These are phyloP conservation scores for Pseudogymnoascus sp. DNA, from an alignment of 2,329 filamentous ascomycete genomes.

Conservation along the genomic window DNA sequence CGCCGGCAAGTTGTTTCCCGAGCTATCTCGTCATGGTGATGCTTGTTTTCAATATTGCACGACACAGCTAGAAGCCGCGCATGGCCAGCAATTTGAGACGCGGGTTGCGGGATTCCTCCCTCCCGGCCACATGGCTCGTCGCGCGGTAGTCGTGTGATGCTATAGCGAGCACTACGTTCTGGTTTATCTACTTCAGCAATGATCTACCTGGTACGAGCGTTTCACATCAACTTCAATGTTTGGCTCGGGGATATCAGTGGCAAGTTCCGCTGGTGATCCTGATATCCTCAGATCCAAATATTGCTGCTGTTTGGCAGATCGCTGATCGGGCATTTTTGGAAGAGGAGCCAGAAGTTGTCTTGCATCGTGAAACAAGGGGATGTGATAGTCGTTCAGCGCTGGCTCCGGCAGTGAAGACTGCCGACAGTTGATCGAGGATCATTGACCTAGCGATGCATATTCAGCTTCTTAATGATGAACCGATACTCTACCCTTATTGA, in stretches of 20 bases:
- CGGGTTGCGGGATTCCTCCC: neutral
- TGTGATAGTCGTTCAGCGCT: neutral
- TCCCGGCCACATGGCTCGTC: neutral
- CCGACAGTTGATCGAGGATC: neutral
- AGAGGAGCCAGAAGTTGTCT: neutral
- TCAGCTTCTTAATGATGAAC: neutral
- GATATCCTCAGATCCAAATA: neutral
- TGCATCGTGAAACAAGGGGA: neutral
- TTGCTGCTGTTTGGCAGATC: neutral
- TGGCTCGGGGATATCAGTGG: neutral
- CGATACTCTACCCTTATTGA: neutral
- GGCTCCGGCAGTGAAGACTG: neutral
- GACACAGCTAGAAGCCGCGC: neutral
- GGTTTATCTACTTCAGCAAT: neutral
- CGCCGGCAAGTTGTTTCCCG: neutral
- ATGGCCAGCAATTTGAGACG: neutral
- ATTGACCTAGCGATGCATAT: neutral
- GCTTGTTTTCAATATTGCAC: neutral
- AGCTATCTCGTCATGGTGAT: neutral
- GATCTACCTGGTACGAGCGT: neutral
- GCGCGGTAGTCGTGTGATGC: neutral
- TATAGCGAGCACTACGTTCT: neutral
- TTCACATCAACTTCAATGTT: neutral
- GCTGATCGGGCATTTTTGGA: neutral
- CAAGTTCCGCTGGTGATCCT: neutral